These are phyloP conservation scores for Salix caprea DNA, from an alignment of 345 rosid genomes.

Conservation along the genomic window DNA sequence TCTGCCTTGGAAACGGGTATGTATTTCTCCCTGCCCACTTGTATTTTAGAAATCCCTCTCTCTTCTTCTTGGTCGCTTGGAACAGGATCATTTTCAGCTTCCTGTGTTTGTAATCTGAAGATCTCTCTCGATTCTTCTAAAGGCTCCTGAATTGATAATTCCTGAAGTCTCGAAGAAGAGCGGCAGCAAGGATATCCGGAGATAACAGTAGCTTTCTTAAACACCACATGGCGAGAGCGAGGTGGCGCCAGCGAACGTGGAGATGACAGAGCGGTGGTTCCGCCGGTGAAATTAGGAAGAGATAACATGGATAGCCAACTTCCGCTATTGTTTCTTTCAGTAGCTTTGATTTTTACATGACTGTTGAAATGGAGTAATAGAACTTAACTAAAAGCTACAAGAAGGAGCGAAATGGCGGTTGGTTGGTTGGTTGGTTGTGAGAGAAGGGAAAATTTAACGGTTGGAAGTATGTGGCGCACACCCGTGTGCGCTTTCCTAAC, in stretches of 20 bases:
- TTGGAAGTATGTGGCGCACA: constrained; percentile 15
- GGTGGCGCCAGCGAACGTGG: background rate
- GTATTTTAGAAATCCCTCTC: constrained; percentile 55
- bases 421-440: background rate
- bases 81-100: background rate
- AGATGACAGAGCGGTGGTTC: constrained; percentile 29
- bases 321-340: no score
- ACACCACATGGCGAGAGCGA: constrained; percentile 10
- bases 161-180: constrained; percentile 26
- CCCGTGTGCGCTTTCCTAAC: constrained; percentile 15
- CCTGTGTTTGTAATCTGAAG: background rate
- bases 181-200: constrained; percentile 14
- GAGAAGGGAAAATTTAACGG: constrained; percentile 33
- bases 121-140: constrained; percentile 23
- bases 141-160: constrained; percentile 24
- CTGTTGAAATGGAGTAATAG: background rate
- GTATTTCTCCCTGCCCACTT: constrained; percentile 69
- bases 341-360: no score
- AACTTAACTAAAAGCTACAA: background rate
- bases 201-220: background rate
- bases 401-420: background rate
- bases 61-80: constrained; percentile 11
- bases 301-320: constrained; percentile 34
- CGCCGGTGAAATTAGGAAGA: constrained; percentile 33
- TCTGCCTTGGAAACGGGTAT: constrained; percentile 70